Conservation (phyloP, 768 basidiomycete genomes). For the Nidula microcarpa region DNA sequence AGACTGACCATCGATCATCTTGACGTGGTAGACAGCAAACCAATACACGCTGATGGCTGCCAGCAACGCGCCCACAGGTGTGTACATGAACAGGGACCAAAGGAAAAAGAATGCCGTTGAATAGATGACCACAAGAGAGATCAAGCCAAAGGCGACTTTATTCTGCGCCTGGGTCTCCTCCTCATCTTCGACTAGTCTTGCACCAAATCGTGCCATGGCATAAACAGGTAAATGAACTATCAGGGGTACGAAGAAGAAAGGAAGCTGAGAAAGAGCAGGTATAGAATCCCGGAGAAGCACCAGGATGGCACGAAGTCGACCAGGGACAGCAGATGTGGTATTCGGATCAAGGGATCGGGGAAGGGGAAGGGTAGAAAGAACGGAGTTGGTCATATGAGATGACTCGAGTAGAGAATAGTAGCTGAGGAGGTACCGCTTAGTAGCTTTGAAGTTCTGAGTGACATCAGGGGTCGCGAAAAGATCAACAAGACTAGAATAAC, state of each 20-base stretch:
- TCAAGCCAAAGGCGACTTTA: conserved; percentile 86
- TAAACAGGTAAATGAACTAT: conserved; percentile 85
- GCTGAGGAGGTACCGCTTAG: conserved; percentile 71
- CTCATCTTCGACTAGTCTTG: conserved; percentile 74
- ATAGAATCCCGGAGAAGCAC: conserved; percentile 79
- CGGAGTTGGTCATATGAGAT: conserved; percentile 80
- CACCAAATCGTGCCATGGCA: conserved; percentile 73
- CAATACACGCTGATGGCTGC: conserved; percentile 69
- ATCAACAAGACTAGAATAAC: conserved; percentile 68
- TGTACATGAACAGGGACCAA: conserved; percentile 82
- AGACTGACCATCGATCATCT: conserved; percentile 76
- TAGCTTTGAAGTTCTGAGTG: conserved; percentile 52
- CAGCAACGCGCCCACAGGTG: conserved; percentile 66
- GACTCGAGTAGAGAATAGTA: conserved; percentile 87
- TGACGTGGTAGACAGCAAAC: conserved; percentile 83
- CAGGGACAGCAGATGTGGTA: conserved; percentile 70
- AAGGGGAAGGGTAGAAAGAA: conserved; percentile 80
- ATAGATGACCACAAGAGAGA: conserved; percentile 75
- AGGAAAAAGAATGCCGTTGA: conserved; percentile 79
- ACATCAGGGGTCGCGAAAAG: conserved; percentile 73
- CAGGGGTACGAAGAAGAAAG: conserved; percentile 87
- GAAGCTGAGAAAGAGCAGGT: conserved; percentile 66
- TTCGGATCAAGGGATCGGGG: conserved; percentile 81
- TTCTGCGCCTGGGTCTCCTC: conserved; percentile 97
- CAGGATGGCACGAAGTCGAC: conserved; percentile 76